These are phyloP conservation scores for Neopestalotiopsis rosae DNA, from an alignment of 2,329 filamentous ascomycete genomes.

Conservation along the genomic window DNA sequence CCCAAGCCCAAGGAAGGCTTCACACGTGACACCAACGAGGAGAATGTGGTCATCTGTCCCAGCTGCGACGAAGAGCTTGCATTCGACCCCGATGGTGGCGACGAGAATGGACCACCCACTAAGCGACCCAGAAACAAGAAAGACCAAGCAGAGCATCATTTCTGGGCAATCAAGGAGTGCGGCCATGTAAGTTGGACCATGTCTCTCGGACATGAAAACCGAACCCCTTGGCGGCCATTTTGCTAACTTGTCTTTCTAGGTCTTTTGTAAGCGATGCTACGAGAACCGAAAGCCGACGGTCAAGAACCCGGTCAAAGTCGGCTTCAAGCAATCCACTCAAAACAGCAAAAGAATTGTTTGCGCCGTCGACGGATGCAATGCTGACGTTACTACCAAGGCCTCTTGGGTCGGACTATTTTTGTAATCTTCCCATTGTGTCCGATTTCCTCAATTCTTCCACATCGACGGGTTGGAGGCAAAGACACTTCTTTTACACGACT, in stretches of 20 bases:
- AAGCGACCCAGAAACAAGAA: conserved; percentile 54
- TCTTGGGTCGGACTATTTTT: conserved; percentile 69
- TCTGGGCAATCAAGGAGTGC: conserved; percentile 90
- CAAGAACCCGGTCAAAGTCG: conserved; percentile 36
- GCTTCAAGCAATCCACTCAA: conserved; percentile 42
- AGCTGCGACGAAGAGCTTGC: conserved; percentile 87
- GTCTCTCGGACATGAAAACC: background rate
- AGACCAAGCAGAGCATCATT: conserved; percentile 74
- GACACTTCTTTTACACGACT: background rate
- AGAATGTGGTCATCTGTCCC: conserved; percentile 80
- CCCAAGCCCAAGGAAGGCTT: conserved; percentile 76
- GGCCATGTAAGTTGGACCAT: conserved; percentile 74
- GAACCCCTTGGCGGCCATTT: background rate
- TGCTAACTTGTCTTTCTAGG: conserved; percentile 44
- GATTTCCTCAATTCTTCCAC: background rate
- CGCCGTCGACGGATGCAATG: conserved; percentile 61
- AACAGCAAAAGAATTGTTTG: conserved; percentile 51
- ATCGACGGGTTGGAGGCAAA: background rate
- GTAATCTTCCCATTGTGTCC: conserved; percentile 32
- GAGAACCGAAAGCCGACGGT: conserved; percentile 56
- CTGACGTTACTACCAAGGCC: conserved; percentile 57
- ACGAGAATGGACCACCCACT: conserved; percentile 35
- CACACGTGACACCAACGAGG: conserved; percentile 75
- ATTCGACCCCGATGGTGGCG: conserved; percentile 61
- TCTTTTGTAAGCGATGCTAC: conserved; percentile 67